Conservation (phyloP, 2,329 filamentous ascomycete species). For the Bimuria novae-zelandiae region DNA sequence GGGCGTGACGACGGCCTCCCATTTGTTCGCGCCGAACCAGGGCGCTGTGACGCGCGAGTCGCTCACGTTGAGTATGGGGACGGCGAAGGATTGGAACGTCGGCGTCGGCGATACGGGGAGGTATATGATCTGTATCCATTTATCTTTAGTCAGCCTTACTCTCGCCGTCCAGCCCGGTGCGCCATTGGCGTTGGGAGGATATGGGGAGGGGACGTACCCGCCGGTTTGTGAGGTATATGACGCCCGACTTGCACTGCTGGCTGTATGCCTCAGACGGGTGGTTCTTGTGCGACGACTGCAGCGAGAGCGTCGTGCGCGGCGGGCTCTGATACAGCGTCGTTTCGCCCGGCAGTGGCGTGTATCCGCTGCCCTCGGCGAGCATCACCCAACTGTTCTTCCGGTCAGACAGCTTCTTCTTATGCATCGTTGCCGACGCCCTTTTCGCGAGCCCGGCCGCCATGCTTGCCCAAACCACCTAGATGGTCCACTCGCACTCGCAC, state of each 20-base stretch:
- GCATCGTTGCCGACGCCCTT: conserved; percentile 18
- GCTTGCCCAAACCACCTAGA: too few species aligned
- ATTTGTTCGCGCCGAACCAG: conserved; percentile 91
- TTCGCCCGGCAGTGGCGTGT: conserved; percentile 85
- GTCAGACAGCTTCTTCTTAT: conserved; percentile 37
- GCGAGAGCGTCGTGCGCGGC: conserved; percentile 74
- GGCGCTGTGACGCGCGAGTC: conserved; percentile 86
- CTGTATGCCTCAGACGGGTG: conserved; percentile 67
- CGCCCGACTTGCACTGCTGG: conserved; percentile 74
- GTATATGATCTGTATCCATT: conserved; percentile 74
- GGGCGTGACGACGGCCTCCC: conserved; percentile 79
- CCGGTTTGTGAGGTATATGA: conserved; percentile 82
- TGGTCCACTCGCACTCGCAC: too few species aligned
- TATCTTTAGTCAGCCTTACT: not conserved
- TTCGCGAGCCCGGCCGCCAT: conserved; percentile 5
- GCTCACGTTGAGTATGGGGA: conserved; percentile 82
- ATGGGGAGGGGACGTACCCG: conserved; percentile 62
- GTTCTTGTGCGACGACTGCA: conserved; percentile 72
- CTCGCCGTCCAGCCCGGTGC: too few species aligned
- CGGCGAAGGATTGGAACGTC: conserved; percentile 82
- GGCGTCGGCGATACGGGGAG: conserved; percentile 72
- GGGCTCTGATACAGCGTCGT: conserved; percentile 79
- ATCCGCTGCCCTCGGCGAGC: conserved; percentile 73
- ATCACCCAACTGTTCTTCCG: conserved; percentile 78
- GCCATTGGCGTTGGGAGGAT: conserved; percentile 10